phyloP scores from a whole-genome alignment of 2,329 filamentous ascomycete species.

The Aaosphaeria arxii region DNA sequence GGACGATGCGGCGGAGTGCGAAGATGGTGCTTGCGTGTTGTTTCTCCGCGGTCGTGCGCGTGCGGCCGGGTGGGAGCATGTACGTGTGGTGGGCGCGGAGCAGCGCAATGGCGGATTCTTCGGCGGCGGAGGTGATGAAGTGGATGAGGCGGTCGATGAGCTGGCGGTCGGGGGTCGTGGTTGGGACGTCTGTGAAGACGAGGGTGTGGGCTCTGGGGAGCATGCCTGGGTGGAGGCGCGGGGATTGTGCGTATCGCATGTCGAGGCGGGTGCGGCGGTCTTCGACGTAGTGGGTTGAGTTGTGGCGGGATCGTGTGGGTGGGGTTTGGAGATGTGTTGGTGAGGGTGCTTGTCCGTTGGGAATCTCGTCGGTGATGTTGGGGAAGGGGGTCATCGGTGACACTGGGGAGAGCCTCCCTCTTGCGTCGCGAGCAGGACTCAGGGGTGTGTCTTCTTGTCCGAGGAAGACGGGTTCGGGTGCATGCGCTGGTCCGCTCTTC shows the following conservation, averaged over 20 bases:
- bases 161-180: conserved; percentile 41
- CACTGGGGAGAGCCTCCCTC: conserved; percentile 14
- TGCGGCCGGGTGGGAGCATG: conserved; percentile 55
- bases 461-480: conserved; percentile 43
- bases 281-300: conserved; percentile 23
- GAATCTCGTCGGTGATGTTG: not conserved
- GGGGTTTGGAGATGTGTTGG: not conserved
- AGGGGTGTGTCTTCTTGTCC: conserved; percentile 7
- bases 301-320: conserved; percentile 14
- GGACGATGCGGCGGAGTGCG: conserved; percentile 52
- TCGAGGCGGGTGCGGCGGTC: conserved; percentile 27
- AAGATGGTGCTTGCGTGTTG: conserved; percentile 53
- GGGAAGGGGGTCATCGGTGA: not conserved
- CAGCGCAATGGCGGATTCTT: conserved; percentile 52
- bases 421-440: conserved; percentile 12
- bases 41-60: conserved; percentile 47
- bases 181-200: conserved; percentile 56
- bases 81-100: conserved; percentile 57
- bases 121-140: conserved; percentile 57
- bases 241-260: conserved; percentile 29
- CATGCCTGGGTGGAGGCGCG: conserved; percentile 52
- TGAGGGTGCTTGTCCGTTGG: not conserved
- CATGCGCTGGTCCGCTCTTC: conserved; percentile 43
- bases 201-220: conserved; percentile 54
- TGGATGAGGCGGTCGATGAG: conserved; percentile 43